Base-by-base conservation (phyloP, 2,329 filamentous ascomycete genomes). In the Kalaharituber pfeilii region DNA sequence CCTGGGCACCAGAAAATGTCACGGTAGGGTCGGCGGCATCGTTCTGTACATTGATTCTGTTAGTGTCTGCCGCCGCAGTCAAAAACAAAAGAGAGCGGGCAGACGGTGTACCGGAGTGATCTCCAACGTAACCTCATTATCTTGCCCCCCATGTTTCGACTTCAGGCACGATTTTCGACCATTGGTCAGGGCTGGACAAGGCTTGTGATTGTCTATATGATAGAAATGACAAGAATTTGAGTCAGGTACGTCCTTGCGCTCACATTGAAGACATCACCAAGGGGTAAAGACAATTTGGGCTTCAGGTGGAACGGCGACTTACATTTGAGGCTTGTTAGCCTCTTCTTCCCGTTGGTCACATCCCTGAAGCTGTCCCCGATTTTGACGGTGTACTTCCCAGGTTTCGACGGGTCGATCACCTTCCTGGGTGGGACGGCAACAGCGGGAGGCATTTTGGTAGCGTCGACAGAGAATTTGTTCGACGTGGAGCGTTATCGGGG, bases 241-340 rank as follows among this genome's bases (percentile, higher is more conserved):
- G 13, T 15, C 49, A 29, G 9, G 27, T 26, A 18, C 36, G 25
- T 29, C 15, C 25, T 20, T 7, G 18, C 15, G n/a, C 22, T 20
- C 22, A 3, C 27, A 22, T n/a, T 25, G 26, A 25, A n/a, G 47
- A n/a, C 27, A 33, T n/a, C n/a, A n/a, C n/a, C n/a, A n/a, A n/a
- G n/a, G n/a, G n/a, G n/a, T n/a, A n/a, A n/a, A n/a, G n/a, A n/a
- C n/a, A n/a, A n/a, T n/a, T n/a, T n/a, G n/a, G n/a, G n/a, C n/a
- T n/a, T n/a, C n/a, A n/a, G n/a, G n/a, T 9, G 30, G 30, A 36
- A 42, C 45, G 20, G 8, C 30, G 22, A 53, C 55, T 22, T 24
- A 61, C 59, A 61, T 55, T 61, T 60, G n/a, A 61, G 52, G 30
- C 56, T 56, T 7, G 54, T 57, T 45, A 54, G 57, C 27, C 52